Base-by-base conservation (phyloP, 306 rosid genomes). In the Cicer chorassanicum region DNA sequence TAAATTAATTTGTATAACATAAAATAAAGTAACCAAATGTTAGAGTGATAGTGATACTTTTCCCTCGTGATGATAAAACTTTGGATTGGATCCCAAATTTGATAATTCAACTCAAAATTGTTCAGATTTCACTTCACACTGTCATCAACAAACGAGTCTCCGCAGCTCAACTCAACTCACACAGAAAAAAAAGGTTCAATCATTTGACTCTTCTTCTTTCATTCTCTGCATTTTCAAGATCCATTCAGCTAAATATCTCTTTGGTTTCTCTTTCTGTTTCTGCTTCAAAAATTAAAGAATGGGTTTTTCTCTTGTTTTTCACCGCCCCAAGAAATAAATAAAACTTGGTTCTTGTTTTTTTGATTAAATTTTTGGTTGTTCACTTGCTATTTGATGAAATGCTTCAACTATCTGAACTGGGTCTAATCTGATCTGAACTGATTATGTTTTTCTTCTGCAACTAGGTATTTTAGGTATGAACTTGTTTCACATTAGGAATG, bases 141-240 rank as follows among this genome's bases (percentile, higher is more conserved):
- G 68, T 9, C 9, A 42, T 29, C 36, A 29, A 29, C 36, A 29
- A 29, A 29, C 36, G 40, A 61, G 65, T 70, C 72, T 62, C 50
- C 77, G 24, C 49, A 70, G 16, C 82, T 70, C 72, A 62, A 70
- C 77, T 41, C 66, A 40, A 78, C 66, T 42, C n/a, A 39, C 46
- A 41, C 6, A 50, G 8, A 13, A 70, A 48, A 48, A 46, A 29
- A 65, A 70, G 54, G 51, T 74, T 81, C 79, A 42, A 64, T 39
- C 80, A 53, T 49, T 81, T 81, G 75, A 55, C 74, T 80, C 45
- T 80, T 65, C 76, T 70, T 19, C 45, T 11, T 6, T 67, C 53
- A 73, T 68, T 81, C 54, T 71, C 69, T 43, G 29, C 77, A 74
- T 73, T 78, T 61, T 38, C 54, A 57, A 74, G 81, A 84, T 84